A percentile compares a stretch with the other conserved stretches of the same genome.
phyloP scores from a whole-genome alignment of 176 grass and related monocot genomes.

The Phoenix dactylifera region DNA sequence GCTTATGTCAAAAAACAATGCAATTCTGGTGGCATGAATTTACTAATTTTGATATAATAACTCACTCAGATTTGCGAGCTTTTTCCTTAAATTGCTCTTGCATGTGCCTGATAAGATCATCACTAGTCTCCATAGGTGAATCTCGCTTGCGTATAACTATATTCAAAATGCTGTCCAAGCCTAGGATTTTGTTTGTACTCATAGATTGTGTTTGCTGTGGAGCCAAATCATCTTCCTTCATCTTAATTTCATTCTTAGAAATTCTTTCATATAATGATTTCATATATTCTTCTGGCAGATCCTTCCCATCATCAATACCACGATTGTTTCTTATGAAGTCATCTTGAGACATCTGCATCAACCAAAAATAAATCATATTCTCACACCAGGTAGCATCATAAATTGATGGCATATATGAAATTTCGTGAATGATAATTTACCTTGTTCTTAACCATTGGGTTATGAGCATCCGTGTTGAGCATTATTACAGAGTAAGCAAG shows the following conservation, averaged over 20 bases:
- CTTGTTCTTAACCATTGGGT: slow-evolving; percentile 98
- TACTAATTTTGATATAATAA: slow-evolving; percentile 1
- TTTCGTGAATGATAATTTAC: slow-evolving; percentile 27
- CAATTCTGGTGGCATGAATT: too few species aligned
- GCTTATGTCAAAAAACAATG: too few species aligned
- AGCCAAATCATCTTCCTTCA: slow-evolving; percentile 95
- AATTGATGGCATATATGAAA: slow-evolving; percentile 17
- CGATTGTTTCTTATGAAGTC: slow-evolving; percentile 99
- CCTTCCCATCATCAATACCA: slow-evolving; percentile 94
- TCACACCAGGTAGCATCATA: not conserved
- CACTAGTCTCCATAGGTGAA: slow-evolving; percentile 74
- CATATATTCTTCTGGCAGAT: slow-evolving; percentile 94
- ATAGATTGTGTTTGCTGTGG: slow-evolving; percentile 73
- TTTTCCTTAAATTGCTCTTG: slow-evolving; percentile 99
- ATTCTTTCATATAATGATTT: slow-evolving; percentile 96
- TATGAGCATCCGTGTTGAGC: slow-evolving; percentile 97
- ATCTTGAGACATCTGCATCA: slow-evolving; percentile 91
- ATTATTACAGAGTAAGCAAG: slow-evolving; percentile 99
- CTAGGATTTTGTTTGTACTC: slow-evolving; percentile 90
- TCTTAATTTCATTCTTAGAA: slow-evolving; percentile 92
- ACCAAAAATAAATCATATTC: slow-evolving; percentile 20
- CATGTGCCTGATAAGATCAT: slow-evolving; percentile 98
- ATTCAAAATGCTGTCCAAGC: slow-evolving; percentile 96
- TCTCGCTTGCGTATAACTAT: slow-evolving; percentile 86
- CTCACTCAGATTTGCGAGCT: slow-evolving; percentile 98